Evolutionary conservation across 2,329 filamentous ascomycete genomes (phyloP).

Genomic region (Alternaria solani): DNA sequence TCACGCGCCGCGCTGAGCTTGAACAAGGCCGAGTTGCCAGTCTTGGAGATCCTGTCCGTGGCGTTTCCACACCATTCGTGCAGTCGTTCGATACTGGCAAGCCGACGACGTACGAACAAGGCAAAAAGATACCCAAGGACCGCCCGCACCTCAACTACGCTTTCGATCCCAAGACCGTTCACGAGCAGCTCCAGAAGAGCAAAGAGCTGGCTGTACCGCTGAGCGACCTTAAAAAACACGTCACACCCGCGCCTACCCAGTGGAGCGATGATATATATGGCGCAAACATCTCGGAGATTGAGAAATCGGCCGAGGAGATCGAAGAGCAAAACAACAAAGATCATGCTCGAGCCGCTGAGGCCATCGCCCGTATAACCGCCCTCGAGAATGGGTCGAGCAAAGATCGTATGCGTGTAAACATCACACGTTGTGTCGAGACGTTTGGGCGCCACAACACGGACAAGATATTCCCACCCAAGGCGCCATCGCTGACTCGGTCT

Average conservation of each 20-base stretch:
- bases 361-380: constrained; percentile 79
- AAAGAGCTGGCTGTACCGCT: constrained; percentile 70
- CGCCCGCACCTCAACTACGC: constrained; percentile 75
- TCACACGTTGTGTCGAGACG: constrained; percentile 80
- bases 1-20: constrained; percentile 76
- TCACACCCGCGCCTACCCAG: constrained; percentile 2
- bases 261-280: constrained; percentile 16
- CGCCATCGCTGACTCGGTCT: constrained; percentile 55
- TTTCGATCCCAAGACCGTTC: constrained; percentile 72
- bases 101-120: constrained; percentile 36
- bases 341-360: constrained; percentile 75
- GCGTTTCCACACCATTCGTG: constrained; percentile 81
- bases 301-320: constrained; percentile 30
- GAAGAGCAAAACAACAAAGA: constrained; percentile 41
- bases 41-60: constrained; percentile 81
- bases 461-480: constrained; percentile 68
- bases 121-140: constrained; percentile 36
- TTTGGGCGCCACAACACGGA: constrained; percentile 96
- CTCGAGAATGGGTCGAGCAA: constrained; percentile 79
- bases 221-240: constrained; percentile 22
- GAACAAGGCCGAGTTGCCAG: constrained; percentile 68
- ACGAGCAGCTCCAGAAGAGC: constrained; percentile 71
- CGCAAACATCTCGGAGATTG: constrained; percentile 9
- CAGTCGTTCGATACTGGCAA: constrained; percentile 76
- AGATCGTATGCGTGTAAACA: constrained; percentile 82